These are phyloP conservation scores for Penicillium flavigenum DNA, from an alignment of 495 filamentous ascomycete genomes.

Conservation along the genomic window DNA sequence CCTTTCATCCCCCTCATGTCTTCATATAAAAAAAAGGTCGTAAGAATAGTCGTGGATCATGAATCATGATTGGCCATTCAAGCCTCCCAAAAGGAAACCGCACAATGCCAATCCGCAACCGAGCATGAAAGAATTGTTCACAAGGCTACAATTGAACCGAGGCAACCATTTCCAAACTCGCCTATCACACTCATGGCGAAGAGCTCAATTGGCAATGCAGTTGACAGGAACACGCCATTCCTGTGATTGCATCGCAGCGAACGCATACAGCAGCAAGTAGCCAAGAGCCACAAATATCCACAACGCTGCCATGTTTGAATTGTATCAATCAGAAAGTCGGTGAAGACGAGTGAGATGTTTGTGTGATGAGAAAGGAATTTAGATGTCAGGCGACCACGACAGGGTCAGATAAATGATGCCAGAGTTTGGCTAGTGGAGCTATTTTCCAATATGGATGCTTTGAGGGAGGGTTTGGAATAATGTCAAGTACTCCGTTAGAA, in stretches of 20 bases:
- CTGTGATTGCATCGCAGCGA: conserved; percentile 34
- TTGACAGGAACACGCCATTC: conserved; percentile 11
- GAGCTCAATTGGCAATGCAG: conserved; percentile 25
- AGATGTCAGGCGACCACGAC: not conserved
- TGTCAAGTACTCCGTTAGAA: not conserved
- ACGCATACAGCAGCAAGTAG: conserved; percentile 44
- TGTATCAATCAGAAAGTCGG: conserved; percentile 9
- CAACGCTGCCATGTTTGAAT: conserved; percentile 32
- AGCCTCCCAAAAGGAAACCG: not conserved
- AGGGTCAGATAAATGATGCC: not conserved
- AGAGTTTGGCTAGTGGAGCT: not conserved
- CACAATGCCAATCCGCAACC: not conserved
- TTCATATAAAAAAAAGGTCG: not conserved
- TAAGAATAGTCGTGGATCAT: not conserved
- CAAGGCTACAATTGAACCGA: not conserved
- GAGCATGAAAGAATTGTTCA: not conserved
- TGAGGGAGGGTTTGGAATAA: not conserved
- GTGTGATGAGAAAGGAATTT: conserved; percentile 3
- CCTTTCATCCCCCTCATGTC: not conserved
- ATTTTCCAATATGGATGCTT: not conserved
- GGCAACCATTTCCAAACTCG: not conserved
- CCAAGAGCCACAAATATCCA: conserved; percentile 43
- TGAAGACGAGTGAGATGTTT: not conserved
- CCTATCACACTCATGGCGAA: not conserved
- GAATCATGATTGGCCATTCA: not conserved